Conservation (phyloP, 208 protist species). For the Leishmania amazonensis region DNA sequence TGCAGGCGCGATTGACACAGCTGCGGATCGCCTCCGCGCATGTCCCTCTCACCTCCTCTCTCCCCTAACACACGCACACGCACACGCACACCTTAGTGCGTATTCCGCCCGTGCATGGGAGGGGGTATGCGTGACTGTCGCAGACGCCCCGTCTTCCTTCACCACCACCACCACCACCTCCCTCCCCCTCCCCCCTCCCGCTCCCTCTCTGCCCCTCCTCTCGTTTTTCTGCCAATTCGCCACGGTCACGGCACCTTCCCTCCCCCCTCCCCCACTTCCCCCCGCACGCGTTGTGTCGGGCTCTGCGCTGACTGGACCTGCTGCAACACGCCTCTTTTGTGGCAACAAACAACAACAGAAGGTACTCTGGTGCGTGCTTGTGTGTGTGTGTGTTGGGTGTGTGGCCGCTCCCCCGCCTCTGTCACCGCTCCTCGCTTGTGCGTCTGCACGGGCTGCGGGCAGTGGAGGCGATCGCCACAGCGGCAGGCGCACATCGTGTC, state of each 20-base stretch:
- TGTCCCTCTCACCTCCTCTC: not conserved
- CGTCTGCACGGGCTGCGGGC: not conserved
- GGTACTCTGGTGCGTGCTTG: not conserved
- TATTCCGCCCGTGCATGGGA: not conserved
- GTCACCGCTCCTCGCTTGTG: not conserved
- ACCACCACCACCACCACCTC: not conserved
- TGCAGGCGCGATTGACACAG: not conserved
- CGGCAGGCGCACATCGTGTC: not conserved
- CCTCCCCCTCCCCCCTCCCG: too few species aligned
- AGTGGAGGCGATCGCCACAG: not conserved
- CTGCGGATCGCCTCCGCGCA: not conserved
- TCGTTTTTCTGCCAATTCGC: not conserved
- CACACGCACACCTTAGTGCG: not conserved
- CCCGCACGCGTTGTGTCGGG: not conserved
- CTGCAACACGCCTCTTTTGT: not conserved
- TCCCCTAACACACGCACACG: not conserved
- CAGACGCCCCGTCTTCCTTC: not conserved
- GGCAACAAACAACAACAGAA: not conserved
- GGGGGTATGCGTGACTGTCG: not conserved
- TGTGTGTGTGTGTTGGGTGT: not conserved
- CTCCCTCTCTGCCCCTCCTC: not conserved
- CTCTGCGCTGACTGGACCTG: not conserved
- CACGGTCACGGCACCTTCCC: not conserved
- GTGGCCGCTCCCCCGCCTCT: not conserved
- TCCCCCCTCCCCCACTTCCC: not conserved